Conservation (phyloP, 805 yeast genomes). For the Lachancea quebecensis region DNA sequence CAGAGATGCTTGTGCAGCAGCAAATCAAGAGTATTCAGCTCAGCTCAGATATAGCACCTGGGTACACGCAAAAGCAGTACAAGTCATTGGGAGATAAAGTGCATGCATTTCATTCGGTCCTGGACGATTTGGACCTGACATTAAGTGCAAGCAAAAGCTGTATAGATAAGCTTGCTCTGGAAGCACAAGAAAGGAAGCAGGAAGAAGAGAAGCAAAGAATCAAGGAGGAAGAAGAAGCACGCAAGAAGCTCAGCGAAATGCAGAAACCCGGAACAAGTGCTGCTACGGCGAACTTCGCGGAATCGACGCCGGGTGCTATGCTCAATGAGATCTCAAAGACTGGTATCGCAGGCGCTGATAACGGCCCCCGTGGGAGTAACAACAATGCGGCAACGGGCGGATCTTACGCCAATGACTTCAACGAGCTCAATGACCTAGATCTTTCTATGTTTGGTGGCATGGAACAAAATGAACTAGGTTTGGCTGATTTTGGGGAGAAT, state of each 20-base stretch:
- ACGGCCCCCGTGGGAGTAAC: neutral
- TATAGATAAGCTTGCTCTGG: constrained; percentile 22
- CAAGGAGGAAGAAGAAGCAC: constrained; percentile 4
- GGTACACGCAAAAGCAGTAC: constrained; percentile 24
- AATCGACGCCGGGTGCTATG: constrained; percentile 5
- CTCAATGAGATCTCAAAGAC: constrained; percentile 5
- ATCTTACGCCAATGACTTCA: constrained; percentile 10
- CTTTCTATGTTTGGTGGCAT: constrained; percentile 28
- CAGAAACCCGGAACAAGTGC: neutral
- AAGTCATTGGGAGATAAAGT: constrained; percentile 23
- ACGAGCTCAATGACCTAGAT: constrained; percentile 25
- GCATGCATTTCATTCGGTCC: constrained; percentile 23
- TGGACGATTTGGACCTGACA: constrained; percentile 29
- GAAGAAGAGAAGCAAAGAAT: constrained; percentile 22
- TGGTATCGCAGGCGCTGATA: neutral
- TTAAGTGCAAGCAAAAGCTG: constrained; percentile 23
- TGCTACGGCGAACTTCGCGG: constrained; percentile 1
- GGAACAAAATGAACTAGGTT: constrained; percentile 28
- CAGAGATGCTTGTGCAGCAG: constrained; percentile 32
- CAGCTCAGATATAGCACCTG: constrained; percentile 21
- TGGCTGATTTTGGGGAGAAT: constrained; percentile 15
- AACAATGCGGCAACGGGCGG: neutral
- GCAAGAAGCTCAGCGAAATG: constrained; percentile 1
- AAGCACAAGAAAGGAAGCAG: constrained; percentile 27
- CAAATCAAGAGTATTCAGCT: constrained; percentile 30